Percentiles rank a stretch among this genome's conserved stretches.
phyloP scores from a whole-genome alignment of 2,329 filamentous ascomycete species.

The Exophiala viscosa region DNA sequence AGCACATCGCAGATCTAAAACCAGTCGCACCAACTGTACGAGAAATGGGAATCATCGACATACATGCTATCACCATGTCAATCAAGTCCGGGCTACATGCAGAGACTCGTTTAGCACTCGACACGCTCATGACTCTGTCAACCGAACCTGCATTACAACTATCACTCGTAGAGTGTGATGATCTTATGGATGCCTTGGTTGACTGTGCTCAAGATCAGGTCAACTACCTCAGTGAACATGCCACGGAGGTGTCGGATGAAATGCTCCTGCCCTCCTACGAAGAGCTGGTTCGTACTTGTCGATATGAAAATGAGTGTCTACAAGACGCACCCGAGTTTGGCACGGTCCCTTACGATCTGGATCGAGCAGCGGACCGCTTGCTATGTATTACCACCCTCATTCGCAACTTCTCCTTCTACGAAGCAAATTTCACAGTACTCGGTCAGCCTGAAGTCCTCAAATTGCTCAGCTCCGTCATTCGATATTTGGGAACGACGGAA shows the following conservation, averaged over 20 bases:
- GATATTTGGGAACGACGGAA: slow-evolving; percentile 82
- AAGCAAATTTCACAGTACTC: slow-evolving; percentile 70
- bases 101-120: slow-evolving; percentile 85
- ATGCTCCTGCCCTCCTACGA: slow-evolving; percentile 82
- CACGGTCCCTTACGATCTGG: slow-evolving; percentile 72
- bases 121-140: slow-evolving; percentile 72
- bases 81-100: slow-evolving; percentile 84
- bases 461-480: slow-evolving; percentile 77
- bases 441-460: slow-evolving; percentile 75
- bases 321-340: slow-evolving; percentile 72
- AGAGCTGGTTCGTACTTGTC: slow-evolving; percentile 76
- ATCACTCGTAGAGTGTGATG: slow-evolving; percentile 72
- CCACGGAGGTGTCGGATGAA: slow-evolving; percentile 80
- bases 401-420: slow-evolving; percentile 84
- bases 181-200: slow-evolving; percentile 79
- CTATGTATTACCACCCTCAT: slow-evolving; percentile 90
- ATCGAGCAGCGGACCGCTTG: slow-evolving; percentile 79
- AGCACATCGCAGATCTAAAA: slow-evolving; percentile 63
- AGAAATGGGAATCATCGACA: slow-evolving; percentile 84
- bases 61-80: slow-evolving; percentile 83
- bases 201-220: slow-evolving; percentile 90
- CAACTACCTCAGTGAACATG: slow-evolving; percentile 77
- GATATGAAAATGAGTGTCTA: slow-evolving; percentile 67
- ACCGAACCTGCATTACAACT: slow-evolving; percentile 61
- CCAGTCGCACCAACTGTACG: slow-evolving; percentile 70